Conservation (phyloP, 805 yeast species). For the Jamesozyma gamospora region DNA sequence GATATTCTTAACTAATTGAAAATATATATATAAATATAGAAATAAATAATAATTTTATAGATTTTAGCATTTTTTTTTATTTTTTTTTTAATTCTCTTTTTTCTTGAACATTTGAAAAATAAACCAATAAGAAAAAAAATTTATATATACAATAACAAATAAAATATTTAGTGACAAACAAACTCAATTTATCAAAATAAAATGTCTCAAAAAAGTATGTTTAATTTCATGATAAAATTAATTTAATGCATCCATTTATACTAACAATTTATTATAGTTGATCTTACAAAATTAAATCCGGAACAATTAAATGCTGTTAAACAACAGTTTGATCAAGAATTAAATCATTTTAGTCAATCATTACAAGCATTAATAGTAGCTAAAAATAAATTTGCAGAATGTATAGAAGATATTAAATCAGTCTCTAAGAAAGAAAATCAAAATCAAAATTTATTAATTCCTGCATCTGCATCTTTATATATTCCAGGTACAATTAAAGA, state of each 20-base stretch:
- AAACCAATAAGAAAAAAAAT: too few species aligned
- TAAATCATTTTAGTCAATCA: constrained; percentile 78
- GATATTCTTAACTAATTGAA: constrained; percentile 31
- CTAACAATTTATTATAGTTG: constrained; percentile 34
- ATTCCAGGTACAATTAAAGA: constrained; percentile 73
- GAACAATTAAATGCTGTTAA: constrained; percentile 81
- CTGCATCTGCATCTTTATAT: constrained; percentile 80
- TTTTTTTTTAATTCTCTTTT: too few species aligned
- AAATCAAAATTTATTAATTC: constrained; percentile 57
- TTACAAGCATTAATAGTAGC: constrained; percentile 78
- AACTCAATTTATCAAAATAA: too few species aligned
- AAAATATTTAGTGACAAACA: too few species aligned
- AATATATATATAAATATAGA: background rate
- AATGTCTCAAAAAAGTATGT: too few species aligned
- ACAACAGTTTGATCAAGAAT: constrained; percentile 72
- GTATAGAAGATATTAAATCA: constrained; percentile 57
- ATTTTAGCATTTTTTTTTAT: too few species aligned
- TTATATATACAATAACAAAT: too few species aligned
- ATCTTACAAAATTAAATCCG: constrained; percentile 60
- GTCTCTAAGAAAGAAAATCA: constrained; percentile 36
- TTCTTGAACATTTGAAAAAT: too few species aligned
- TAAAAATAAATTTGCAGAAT: constrained; percentile 69
- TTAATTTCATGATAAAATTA: too few species aligned
- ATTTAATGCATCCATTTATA: too few species aligned
- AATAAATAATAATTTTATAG: background rate